phyloP scores from a whole-genome alignment of 2,329 filamentous ascomycete species.

The Capronia epimyces region DNA sequence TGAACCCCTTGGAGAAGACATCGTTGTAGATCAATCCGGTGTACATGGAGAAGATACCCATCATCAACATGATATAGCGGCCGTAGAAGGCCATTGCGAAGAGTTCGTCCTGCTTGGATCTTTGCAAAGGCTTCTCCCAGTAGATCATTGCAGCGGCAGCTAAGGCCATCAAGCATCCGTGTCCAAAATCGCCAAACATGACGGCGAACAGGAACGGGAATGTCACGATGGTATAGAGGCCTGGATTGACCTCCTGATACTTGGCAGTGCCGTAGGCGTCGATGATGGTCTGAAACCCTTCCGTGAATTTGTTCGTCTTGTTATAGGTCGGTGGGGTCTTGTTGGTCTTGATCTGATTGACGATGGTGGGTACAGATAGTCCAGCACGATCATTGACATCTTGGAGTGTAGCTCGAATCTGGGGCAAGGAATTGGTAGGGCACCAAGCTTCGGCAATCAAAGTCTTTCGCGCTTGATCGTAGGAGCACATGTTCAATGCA shows the following conservation, averaged over 20 bases:
- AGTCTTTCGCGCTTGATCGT: conserved; percentile 90
- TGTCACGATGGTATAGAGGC: conserved; percentile 88
- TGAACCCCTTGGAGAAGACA: conserved; percentile 88
- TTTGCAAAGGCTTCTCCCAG: conserved; percentile 76
- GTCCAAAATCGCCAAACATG: conserved; percentile 98
- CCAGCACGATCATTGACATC: conserved; percentile 96
- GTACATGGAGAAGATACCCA: conserved; percentile 95
- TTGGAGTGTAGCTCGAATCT: conserved; percentile 88
- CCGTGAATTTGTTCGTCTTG: conserved; percentile 97
- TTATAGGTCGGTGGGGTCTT: conserved; percentile 97
- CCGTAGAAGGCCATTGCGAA: conserved; percentile 99
- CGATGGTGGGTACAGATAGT: conserved; percentile 93
- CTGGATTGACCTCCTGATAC: conserved; percentile 95
- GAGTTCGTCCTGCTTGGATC: conserved; percentile 91
- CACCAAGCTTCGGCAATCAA: conserved; percentile 98
- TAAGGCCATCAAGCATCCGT: conserved; percentile 80
- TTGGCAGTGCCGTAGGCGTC: conserved; percentile 97
- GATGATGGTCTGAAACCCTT: conserved; percentile 97
- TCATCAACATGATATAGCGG: conserved; percentile 96
- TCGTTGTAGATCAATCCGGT: conserved; percentile 98
- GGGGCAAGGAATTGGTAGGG: conserved; percentile 79
- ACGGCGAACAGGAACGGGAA: conserved; percentile 99
- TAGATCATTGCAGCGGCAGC: conserved; percentile 91
- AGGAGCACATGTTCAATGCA: conserved; percentile 92
- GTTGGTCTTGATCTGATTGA: conserved; percentile 94